phyloP scores from a whole-genome alignment of 2,329 filamentous ascomycete species.

The Trichoderma sp. region DNA sequence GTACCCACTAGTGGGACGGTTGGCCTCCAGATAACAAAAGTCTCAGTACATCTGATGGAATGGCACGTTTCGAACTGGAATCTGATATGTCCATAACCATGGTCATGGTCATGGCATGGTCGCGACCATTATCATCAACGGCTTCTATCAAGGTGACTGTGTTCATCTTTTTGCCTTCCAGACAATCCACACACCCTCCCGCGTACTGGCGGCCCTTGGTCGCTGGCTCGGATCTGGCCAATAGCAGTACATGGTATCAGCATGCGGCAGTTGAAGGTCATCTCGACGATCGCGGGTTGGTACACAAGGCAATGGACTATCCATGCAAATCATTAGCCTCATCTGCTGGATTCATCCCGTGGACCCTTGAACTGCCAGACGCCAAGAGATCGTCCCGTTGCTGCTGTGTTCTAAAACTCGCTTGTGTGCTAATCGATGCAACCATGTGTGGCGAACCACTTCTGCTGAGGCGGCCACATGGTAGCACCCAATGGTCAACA shows the following conservation, averaged over 20 bases:
- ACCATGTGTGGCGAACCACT: not conserved
- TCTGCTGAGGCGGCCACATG: constrained; percentile 1
- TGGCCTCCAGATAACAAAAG: not conserved
- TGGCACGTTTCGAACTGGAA: not conserved
- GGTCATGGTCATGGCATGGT: not conserved
- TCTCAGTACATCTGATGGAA: not conserved
- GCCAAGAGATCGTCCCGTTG: constrained; percentile 6
- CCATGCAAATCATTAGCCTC: not conserved
- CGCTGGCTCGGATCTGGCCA: not conserved
- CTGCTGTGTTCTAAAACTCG: not conserved
- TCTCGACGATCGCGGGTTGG: not conserved
- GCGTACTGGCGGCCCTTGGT: not conserved
- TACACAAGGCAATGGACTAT: not conserved
- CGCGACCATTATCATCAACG: not conserved
- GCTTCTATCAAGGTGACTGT: not conserved
- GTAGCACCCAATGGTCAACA: not conserved
- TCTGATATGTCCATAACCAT: not conserved
- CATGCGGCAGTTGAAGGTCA: not conserved
- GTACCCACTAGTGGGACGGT: not conserved
- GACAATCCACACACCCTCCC: not conserved
- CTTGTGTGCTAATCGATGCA: not conserved
- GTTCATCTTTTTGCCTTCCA: not conserved
- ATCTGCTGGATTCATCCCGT: not conserved
- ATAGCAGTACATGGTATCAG: not conserved
- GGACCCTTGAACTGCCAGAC: not conserved